Conservation (phyloP, 139 green algal species). For the Chlorella vulgaris region DNA sequence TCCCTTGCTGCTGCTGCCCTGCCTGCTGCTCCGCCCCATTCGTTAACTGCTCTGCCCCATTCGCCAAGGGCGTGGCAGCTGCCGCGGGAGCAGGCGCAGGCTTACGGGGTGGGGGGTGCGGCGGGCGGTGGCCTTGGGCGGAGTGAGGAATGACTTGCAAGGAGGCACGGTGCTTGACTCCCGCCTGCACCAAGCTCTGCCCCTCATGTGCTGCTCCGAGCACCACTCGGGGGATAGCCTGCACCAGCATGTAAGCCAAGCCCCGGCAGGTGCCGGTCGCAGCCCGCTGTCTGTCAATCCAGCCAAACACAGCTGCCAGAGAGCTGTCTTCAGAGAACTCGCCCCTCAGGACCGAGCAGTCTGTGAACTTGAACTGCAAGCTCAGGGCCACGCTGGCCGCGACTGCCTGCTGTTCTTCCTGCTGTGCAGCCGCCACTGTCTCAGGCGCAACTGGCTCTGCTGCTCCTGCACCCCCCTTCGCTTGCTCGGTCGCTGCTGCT, state of each 20-base stretch:
- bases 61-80: background rate
- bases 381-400: background rate
- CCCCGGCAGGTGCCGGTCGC: background rate
- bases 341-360: background rate
- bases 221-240: background rate
- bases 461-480: background rate
- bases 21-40: background rate
- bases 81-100: background rate
- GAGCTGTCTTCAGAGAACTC: background rate
- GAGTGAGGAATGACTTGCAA: conserved; percentile 21
- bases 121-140: background rate
- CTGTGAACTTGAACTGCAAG: conserved; percentile 17
- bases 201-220: conserved; percentile 12
- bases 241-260: conserved; percentile 29
- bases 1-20: background rate
- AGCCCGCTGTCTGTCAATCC: background rate
- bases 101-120: background rate
- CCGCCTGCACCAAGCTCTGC: background rate
- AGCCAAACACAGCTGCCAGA: conserved; percentile 23
- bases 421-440: background rate
- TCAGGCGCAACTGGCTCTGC: background rate
- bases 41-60: background rate
- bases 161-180: conserved; percentile 19
- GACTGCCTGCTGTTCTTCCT: background rate
- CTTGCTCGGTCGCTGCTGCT: background rate